These are phyloP conservation scores for Trichoderma atrobrunneum DNA, from an alignment of 2,329 filamentous ascomycete genomes.

Conservation along the genomic window DNA sequence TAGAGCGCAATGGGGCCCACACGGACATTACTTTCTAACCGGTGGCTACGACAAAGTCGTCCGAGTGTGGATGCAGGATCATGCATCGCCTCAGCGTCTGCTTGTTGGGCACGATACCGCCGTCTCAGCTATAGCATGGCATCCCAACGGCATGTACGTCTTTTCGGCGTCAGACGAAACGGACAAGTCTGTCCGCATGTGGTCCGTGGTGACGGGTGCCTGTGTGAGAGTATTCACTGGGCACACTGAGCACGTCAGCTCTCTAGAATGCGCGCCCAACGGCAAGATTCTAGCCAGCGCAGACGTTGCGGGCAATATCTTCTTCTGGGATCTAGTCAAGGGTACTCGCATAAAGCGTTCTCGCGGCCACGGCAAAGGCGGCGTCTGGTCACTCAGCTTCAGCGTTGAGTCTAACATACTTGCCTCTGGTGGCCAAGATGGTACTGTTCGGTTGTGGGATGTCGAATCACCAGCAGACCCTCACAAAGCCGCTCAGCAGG, in stretches of 20 bases:
- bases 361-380: conserved; percentile 88
- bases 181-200: conserved; percentile 94
- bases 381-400: conserved; percentile 91
- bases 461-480: conserved; percentile 70
- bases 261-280: conserved; percentile 80
- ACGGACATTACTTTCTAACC: conserved; percentile 91
- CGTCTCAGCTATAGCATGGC: conserved; percentile 89
- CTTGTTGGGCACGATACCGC: conserved; percentile 91
- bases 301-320: conserved; percentile 83
- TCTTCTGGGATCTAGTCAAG: conserved; percentile 90
- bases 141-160: conserved; percentile 88
- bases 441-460: conserved; percentile 93
- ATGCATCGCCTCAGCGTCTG: conserved; percentile 82
- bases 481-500: conserved; percentile 52
- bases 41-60: conserved; percentile 87
- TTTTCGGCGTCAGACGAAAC: conserved; percentile 86
- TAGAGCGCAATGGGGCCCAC: conserved; percentile 85
- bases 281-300: conserved; percentile 90
- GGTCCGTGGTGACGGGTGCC: conserved; percentile 83
- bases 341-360: conserved; percentile 87
- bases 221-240: conserved; percentile 91
- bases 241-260: conserved; percentile 82
- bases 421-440: conserved; percentile 85
- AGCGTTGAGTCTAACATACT: conserved; percentile 89
- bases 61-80: conserved; percentile 87